These are phyloP conservation scores for Phaeoacremonium minimum DNA, from an alignment of 2,329 filamentous ascomycete species.

Conservation along the genomic window DNA sequence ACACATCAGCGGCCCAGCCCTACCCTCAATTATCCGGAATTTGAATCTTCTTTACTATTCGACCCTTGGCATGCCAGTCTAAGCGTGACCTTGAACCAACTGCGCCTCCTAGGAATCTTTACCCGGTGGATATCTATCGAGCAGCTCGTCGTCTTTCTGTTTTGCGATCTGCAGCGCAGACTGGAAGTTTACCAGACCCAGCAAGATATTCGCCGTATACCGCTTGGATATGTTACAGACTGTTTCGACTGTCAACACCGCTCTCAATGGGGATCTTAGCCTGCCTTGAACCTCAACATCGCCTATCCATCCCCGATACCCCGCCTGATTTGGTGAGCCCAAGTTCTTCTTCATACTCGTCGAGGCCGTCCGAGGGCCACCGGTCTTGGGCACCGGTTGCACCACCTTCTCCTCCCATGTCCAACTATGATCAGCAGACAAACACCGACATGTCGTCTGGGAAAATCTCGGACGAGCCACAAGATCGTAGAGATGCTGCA, in stretches of 20 bases:
- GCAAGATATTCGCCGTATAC: too few relatives aligned
- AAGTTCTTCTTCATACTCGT: slow-evolving; percentile 41
- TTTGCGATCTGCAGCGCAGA: background rate
- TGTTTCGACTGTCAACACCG: slow-evolving; percentile 12
- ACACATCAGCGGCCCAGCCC: background rate
- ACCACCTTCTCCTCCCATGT: slow-evolving; percentile 52
- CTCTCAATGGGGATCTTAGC: slow-evolving; percentile 54
- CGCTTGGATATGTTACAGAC: background rate
- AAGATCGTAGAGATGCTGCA: slow-evolving; percentile 25
- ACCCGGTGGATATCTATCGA: background rate
- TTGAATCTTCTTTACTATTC: background rate
- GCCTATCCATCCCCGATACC: slow-evolving; percentile 46
- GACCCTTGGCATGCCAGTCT: too few relatives aligned
- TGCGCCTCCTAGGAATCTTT: background rate
- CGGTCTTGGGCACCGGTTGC: slow-evolving; percentile 37
- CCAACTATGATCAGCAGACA: slow-evolving; percentile 48
- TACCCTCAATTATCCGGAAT: background rate
- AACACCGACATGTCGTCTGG: slow-evolving; percentile 37
- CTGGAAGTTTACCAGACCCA: slow-evolving; percentile 4
- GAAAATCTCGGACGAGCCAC: slow-evolving; percentile 31
- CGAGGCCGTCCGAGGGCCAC: slow-evolving; percentile 33
- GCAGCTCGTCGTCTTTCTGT: background rate
- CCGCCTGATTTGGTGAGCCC: slow-evolving; percentile 51
- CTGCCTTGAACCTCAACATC: slow-evolving; percentile 44
- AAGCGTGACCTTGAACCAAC: slow-evolving; percentile 4